Conservation (phyloP, 1,284 basidiomycete genomes). For the Wallemia mellicola region DNA sequence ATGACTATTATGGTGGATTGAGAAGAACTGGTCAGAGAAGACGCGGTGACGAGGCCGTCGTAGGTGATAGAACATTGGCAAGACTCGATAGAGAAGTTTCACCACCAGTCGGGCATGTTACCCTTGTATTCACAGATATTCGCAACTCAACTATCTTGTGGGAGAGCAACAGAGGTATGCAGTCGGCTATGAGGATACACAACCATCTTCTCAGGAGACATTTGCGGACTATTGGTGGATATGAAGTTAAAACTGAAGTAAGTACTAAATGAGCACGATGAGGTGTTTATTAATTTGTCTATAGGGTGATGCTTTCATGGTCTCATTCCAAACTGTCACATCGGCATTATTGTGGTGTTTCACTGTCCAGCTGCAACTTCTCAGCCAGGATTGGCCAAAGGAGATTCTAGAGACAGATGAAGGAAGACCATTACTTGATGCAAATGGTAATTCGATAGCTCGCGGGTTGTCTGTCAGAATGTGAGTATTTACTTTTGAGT, state of each 20-base stretch:
- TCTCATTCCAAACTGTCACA: constrained; percentile 69
- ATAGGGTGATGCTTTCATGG: constrained; percentile 88
- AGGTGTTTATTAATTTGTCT: background rate
- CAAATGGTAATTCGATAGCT: constrained; percentile 37
- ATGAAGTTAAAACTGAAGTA: constrained; percentile 94
- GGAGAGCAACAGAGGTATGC: constrained; percentile 93
- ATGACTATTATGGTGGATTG: background rate
- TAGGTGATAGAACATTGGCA: constrained; percentile 21
- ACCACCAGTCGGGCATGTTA: constrained; percentile 62
- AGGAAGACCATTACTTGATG: constrained; percentile 49
- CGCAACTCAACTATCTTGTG: constrained; percentile 88
- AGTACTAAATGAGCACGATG: background rate
- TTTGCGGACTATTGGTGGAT: constrained; percentile 71
- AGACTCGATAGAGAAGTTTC: constrained; percentile 50
- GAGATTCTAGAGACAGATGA: constrained; percentile 84
- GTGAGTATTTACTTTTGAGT: constrained; percentile 13
- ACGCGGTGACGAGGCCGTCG: constrained; percentile 14
- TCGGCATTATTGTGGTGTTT: constrained; percentile 77
- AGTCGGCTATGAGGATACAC: constrained; percentile 72
- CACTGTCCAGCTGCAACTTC: constrained; percentile 54
- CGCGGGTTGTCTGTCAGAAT: constrained; percentile 82
- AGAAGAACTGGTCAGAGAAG: constrained; percentile 7
- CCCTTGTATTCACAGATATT: constrained; percentile 94
- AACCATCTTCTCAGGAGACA: constrained; percentile 63
- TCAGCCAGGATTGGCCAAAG: constrained; percentile 69